Percentiles rank a stretch among this genome's conserved stretches.
Evolutionary conservation across 345 rosid species (phyloP).

Genomic region (Aquilaria sinensis): DNA sequence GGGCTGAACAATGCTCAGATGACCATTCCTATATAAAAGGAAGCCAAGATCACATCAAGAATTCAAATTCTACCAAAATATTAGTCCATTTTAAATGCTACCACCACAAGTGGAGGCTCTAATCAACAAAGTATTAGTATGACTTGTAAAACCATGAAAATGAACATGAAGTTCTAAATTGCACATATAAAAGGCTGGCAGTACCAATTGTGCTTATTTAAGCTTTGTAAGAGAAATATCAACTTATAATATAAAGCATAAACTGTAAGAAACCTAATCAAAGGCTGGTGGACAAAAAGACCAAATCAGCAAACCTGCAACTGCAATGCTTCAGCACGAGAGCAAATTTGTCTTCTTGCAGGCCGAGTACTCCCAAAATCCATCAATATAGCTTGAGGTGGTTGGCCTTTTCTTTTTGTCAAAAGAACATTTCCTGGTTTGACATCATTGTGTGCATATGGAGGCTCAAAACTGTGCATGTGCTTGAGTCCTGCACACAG

Average conservation of each 20-base stretch:
- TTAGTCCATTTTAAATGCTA: too few species aligned
- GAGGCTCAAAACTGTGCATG: conserved; percentile 90
- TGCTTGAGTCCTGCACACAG: conserved; percentile 96
- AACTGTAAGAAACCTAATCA: conserved; percentile 1
- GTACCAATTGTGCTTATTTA: too few species aligned
- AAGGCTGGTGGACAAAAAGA: conserved; percentile 7
- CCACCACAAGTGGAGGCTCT: too few species aligned
- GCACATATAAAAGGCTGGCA: neutral
- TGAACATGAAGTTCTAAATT: neutral
- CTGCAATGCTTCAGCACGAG: conserved; percentile 90
- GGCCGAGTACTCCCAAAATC: conserved; percentile 96
- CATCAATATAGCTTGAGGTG: conserved; percentile 91
- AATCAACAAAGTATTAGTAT: neutral
- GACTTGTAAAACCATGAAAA: neutral
- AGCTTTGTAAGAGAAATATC: too few species aligned
- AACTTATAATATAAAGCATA: neutral
- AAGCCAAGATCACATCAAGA: conserved; percentile 6
- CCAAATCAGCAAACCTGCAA: conserved; percentile 56
- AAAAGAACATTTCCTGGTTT: conserved; percentile 93
- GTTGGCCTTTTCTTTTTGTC: conserved; percentile 68
- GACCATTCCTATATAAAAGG: conserved; percentile 77
- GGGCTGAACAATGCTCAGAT: conserved; percentile 94
- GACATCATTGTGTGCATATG: conserved; percentile 98
- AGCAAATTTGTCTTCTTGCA: conserved; percentile 76
- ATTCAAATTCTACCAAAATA: too few species aligned